Conservation (phyloP, 805 yeast species). For the Myxozyma monticola region DNA sequence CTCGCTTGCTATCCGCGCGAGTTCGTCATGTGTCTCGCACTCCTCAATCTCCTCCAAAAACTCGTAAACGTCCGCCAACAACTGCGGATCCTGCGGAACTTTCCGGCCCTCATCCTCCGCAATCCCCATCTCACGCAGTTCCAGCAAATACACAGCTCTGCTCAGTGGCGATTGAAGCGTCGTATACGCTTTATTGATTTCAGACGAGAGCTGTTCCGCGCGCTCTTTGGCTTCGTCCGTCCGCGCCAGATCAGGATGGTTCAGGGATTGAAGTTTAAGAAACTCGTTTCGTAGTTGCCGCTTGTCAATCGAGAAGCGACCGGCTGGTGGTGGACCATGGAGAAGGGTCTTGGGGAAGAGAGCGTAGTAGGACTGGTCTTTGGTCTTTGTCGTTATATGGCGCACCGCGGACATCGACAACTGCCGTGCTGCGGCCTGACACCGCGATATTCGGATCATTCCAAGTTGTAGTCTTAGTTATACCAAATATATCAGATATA, state of each 20-base stretch:
- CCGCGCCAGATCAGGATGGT: slow-evolving; percentile 74
- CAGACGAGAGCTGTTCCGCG: slow-evolving; percentile 47
- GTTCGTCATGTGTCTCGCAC: slow-evolving; percentile 58
- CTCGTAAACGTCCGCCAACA: slow-evolving; percentile 76
- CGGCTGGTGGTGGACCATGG: slow-evolving; percentile 59
- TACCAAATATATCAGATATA: too few relatives aligned
- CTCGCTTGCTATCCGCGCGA: slow-evolving; percentile 51
- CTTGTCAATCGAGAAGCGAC: slow-evolving; percentile 58
- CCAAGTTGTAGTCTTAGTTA: too few relatives aligned
- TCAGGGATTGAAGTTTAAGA: slow-evolving; percentile 64
- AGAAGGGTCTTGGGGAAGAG: slow-evolving; percentile 79
- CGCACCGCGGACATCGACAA: too few relatives aligned
- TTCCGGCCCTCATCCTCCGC: slow-evolving; percentile 53
- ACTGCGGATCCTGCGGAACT: slow-evolving; percentile 50
- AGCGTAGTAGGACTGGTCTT: too few relatives aligned
- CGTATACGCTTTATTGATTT: slow-evolving; percentile 75
- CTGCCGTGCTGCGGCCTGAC: too few relatives aligned
- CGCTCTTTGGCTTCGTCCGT: slow-evolving; percentile 34
- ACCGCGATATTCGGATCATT: not conserved
- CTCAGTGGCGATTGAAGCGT: slow-evolving; percentile 67
- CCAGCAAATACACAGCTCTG: slow-evolving; percentile 63
- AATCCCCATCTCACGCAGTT: slow-evolving; percentile 48
- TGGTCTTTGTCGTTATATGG: too few relatives aligned
- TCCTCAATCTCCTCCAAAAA: slow-evolving; percentile 80
- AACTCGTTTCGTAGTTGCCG: slow-evolving; percentile 69